Base-by-base conservation (phyloP, 345 rosid genomes). In the Linum tenue region DNA sequence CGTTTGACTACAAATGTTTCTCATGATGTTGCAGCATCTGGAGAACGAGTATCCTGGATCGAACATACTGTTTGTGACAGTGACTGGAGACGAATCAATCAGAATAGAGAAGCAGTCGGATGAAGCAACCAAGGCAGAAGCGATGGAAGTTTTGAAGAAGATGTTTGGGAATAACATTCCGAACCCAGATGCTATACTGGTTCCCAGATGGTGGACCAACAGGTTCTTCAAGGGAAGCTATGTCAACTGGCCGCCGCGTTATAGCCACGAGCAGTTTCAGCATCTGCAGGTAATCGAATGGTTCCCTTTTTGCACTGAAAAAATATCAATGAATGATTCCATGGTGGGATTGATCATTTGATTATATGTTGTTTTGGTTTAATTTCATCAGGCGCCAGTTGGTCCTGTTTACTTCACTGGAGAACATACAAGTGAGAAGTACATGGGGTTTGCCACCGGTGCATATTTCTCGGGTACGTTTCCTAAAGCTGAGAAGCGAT, bases 141-240 rank as follows among this genome's bases (percentile, higher is more conserved):
- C 16, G 39, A 71, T 71, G 75, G 66, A 56, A 14, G 59, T 71
- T 2, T 44, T 71, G 4, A 16, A 31, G 56, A 62, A 71, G 12
- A 55, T 71, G 75, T 71, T 66, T 37, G 75, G 75, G 39, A 16
- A 60, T 14, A 12, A 43, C 44, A 60, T 71, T 35, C 75, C 75
- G n/a, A 14, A 60, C 10, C 56, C 75, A 3, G 55, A 11, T 2
- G 56, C 40, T 43, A 66, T 71, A 7, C 65, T 71, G 35, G 63
- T 71, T 17, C 75, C 75, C 5, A 71, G 65, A 43, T 71, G 75
- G 75, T 44, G 75, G 38, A 9, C 43, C n/a, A 43, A 65, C 43
- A 71, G 70, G 58, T 66, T 71, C 58, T 66, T n/a, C 70, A 60
- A 44, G 48, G 75, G 75, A 7, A 66, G 65, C 65, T 71, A 50